Conservation (phyloP, 176 grass and related monocot species). For the Dendrocalamus sinicus region DNA sequence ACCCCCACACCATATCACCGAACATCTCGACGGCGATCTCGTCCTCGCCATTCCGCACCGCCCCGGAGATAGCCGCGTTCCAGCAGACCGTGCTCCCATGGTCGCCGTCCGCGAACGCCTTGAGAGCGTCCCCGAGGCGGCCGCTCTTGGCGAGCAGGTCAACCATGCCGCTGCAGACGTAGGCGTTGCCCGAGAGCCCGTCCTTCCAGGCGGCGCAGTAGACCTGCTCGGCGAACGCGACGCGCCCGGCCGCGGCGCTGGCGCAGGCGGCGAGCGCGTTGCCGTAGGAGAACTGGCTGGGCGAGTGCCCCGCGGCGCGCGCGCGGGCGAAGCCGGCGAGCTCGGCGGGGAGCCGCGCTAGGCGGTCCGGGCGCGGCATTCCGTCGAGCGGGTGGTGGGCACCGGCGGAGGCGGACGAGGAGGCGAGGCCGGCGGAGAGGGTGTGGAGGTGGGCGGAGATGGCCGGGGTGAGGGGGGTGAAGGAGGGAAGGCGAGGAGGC, state of each 20-base stretch:
- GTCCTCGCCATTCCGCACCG: slow-evolving; percentile 51
- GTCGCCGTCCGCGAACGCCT: slow-evolving; percentile 51
- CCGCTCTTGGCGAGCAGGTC: slow-evolving; percentile 60
- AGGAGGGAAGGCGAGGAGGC: slow-evolving; percentile 8
- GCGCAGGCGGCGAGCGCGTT: slow-evolving; percentile 51
- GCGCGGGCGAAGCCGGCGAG: slow-evolving; percentile 37
- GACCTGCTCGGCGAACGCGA: slow-evolving; percentile 51
- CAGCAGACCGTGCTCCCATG: slow-evolving; percentile 57
- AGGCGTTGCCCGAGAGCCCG: slow-evolving; percentile 53
- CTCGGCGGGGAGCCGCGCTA: slow-evolving; percentile 33
- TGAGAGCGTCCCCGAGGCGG: slow-evolving; percentile 46
- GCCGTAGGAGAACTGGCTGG: slow-evolving; percentile 51
- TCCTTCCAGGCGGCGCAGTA: slow-evolving; percentile 58
- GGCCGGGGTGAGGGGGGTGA: not conserved
- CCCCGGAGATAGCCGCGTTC: slow-evolving; percentile 60
- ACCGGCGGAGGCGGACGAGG: not conserved
- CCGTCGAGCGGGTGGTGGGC: slow-evolving; percentile 54
- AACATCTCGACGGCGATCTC: slow-evolving; percentile 56
- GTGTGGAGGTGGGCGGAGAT: not conserved
- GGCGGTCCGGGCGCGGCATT: slow-evolving; percentile 47
- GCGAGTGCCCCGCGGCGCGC: slow-evolving; percentile 39
- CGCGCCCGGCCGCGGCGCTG: not conserved
- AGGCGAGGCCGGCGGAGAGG: not conserved
- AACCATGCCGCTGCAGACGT: slow-evolving; percentile 58
- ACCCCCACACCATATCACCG: slow-evolving; percentile 52